Evolutionary conservation across 805 yeast genomes (phyloP), one percentile per base, ranked within the genome.

Genomic region (Yarrowia hollandica): DNA sequence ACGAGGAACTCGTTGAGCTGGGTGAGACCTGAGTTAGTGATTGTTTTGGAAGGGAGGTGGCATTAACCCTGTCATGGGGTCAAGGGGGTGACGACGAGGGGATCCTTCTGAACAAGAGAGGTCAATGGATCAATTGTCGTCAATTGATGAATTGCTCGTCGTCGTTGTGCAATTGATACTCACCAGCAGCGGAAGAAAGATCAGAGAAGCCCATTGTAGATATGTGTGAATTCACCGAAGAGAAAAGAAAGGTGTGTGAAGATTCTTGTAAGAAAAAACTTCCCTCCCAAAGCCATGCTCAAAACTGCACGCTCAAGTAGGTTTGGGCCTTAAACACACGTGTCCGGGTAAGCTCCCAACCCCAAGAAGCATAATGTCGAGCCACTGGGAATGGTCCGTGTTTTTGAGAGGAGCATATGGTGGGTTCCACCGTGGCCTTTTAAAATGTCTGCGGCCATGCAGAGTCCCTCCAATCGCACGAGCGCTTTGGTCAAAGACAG

Each of bases 1-100:
- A 87, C 90, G 77, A 91, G 84, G 82, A 81, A 83, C 69, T 82
- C 81, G 88, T 91, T 85, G 75, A 91, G 85, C 74, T 88, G 74
- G 69, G 82, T 72, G 70, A 86, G 75, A 70, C 88, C 78, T 75
- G 48, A 37, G 33, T 33, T 23, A 19, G 54, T 21, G 39, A 16
- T 16, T 31, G 21, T 34, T 26, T 7, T 23, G n/a, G 31, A 11
- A 16, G 41, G 9, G 11, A 35, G 10, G 22, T 35, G 39, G 15
- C 39, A 39, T 23, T n/a, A 21, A 30, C 8, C 7, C 10, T 14
- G 34, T 30, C 34, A n/a, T 30, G 34, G 16, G n/a, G n/a, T n/a
- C n/a, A n/a, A n/a, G n/a, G n/a, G n/a, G n/a, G n/a, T n/a, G n/a
- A n/a, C n/a, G n/a, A n/a, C n/a, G n/a, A n/a, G n/a, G n/a, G n/a